Evolutionary conservation across 352 stramenopile genomes (phyloP), one percentile per base, ranked within the genome.

Genomic region (Aphanomyces euteiches): DNA sequence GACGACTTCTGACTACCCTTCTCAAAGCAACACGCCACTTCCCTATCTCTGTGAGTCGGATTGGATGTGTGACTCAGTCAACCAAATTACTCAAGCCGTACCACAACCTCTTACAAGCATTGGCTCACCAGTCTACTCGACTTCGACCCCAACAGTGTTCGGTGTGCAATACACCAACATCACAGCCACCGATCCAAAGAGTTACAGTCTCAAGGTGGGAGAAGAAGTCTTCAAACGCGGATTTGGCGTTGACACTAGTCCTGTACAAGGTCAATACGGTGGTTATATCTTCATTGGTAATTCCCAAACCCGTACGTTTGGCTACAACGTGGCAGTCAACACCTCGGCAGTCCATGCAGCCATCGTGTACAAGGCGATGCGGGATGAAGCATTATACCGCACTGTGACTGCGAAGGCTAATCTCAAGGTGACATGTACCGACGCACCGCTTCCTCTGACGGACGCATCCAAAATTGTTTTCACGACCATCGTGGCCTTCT

Each of bases 401-500:
- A 5, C 73, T 0, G 37, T 73, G 4, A 66, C 57, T 13, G 75
- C 74, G 50, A 56, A 53, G n/a, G 7, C 54, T 2, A 19, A 40
- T 7, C 5, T 53, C 10, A 72, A 60, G 4, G 65, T 90, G 28
- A 75, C 75, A 8, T 78, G 87, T 0, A 88, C 84, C 70, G 80
- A 75, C 37, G 70, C 87, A 47, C 79, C 82, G 19, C 54, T 88
- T 8, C 82, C 82, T 3, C 50, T 87, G 8, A 87, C 78, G 2
- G 74, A 80, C 6, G 78, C 76, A 7, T 75, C 73, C 19, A 82
- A 84, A 56, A 74, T 79, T 8, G 47, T n/a, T 7, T 86, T 84
- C 21, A 78, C 75, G 0, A 83, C 81, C 3, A 80, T 80, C 61
- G 19, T 88, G 47, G 78, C 81, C 3, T 89, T 98, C 65, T 79